Base-by-base conservation (phyloP, 139 green algal genomes). In the Auxenochlorella pyrenoidosa region DNA sequence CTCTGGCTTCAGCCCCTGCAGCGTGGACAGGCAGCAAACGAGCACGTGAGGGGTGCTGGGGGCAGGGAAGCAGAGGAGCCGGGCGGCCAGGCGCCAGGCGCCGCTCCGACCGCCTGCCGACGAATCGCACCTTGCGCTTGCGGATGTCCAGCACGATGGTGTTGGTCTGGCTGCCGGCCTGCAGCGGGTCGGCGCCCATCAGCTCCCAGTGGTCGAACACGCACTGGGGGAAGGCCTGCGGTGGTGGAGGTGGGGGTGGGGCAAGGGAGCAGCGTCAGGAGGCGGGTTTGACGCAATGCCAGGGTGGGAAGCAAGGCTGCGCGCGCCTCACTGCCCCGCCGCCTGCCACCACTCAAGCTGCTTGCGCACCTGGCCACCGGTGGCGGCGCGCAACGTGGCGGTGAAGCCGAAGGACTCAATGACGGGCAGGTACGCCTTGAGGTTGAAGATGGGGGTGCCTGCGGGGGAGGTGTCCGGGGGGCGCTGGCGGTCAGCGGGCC, bases 351-450 rank as follows among this genome's bases (percentile, higher is more conserved):
- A 24, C 63, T 1, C 26, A 2, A 13, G 1, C 32, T 24, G 3
- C 24, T 26, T 36, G 22, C 63, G 15, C 66, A 73, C 98, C 95
- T 99, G 98, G 83, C 98, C 98, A 12, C 94, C 95, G 58, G 98
- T 99, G 79, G 96, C 96, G 71, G 97, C 98, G 75, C 98, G 94
- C 75, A 99, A 93, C n/a, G 91, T 94, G 79, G 92, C 92, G 72
- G 97, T 99, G 95, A 99, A 99, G 51, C 98, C 98, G 84, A 99
- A 99, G 10, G 97, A 99, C 94, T 99, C 98, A 59, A 98, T 96
- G 89, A 99, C 98, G 71, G 98, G 98, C 90, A 99, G 94, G 93
- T 98, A 97, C 34, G 92, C 92, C 97, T 99, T 99, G 91, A 99
- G 96, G 94, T 98, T 99, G 96, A 99, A 99, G 90, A 99, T 98